phyloP scores from a whole-genome alignment of 768 basidiomycete species.

The Symmetrospora coprosmae region DNA sequence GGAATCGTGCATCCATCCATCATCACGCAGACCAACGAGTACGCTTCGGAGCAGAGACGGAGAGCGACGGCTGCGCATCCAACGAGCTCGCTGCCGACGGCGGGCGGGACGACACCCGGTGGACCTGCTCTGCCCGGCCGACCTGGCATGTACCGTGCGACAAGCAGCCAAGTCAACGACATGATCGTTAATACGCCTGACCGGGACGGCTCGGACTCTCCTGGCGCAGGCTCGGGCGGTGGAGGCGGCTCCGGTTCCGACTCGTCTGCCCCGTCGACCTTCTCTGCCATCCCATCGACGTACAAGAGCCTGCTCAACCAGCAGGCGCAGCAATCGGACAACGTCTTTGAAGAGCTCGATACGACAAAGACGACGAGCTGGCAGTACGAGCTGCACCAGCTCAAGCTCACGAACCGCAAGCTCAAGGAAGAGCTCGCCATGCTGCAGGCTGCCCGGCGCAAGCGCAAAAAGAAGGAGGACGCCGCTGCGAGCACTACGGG shows the following conservation, averaged over 20 bases:
- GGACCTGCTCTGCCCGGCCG: not conserved
- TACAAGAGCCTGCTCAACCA: constrained; percentile 26
- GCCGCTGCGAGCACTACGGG: not conserved
- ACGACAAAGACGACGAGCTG: constrained; percentile 58
- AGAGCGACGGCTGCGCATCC: not conserved
- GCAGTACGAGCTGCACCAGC: constrained; percentile 47
- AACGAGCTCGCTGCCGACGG: not conserved
- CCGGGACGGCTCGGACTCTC: not conserved
- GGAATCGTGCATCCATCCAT: constrained; percentile 26
- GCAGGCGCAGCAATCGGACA: constrained; percentile 32
- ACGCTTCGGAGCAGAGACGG: constrained; percentile 15
- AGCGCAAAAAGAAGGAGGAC: constrained; percentile 23
- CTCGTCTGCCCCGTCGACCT: constrained; percentile 14
- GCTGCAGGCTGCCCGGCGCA: constrained; percentile 23
- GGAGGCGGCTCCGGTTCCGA: constrained; percentile 4
- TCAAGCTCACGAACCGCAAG: constrained; percentile 31
- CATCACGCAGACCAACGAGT: constrained; percentile 35
- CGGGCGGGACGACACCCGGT: not conserved
- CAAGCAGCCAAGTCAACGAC: not conserved
- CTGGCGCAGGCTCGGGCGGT: not conserved
- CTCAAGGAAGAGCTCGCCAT: constrained; percentile 29
- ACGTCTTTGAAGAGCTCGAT: constrained; percentile 63
- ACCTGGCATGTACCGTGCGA: not conserved
- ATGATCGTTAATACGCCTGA: constrained; percentile 19
- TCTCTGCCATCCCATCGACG: constrained; percentile 27